Conservation (phyloP, 108 stramenopile species). For the Discostella stelligeroides region DNA sequence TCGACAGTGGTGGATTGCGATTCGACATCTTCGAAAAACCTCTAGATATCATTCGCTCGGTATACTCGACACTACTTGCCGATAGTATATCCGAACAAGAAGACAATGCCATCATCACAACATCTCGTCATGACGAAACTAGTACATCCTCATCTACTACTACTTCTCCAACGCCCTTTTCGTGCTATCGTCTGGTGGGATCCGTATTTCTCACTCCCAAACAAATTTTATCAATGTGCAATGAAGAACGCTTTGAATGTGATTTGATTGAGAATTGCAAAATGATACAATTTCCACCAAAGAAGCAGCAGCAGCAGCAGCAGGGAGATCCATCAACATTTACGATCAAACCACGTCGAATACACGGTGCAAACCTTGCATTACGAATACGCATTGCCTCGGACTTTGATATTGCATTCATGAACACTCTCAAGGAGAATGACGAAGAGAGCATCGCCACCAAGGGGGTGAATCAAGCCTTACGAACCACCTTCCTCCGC, state of each 20-base stretch:
- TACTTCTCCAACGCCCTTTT: constrained; percentile 5
- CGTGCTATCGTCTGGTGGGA: constrained; percentile 49
- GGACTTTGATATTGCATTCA: constrained; percentile 51
- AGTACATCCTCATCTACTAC: background rate
- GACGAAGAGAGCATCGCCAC: background rate
- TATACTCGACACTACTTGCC: constrained; percentile 17
- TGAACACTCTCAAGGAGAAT: constrained; percentile 22
- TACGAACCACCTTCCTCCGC: background rate
- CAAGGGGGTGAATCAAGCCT: background rate
- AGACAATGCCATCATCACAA: constrained; percentile 28
- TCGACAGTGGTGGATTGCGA: constrained; percentile 29
- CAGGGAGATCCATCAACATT: constrained; percentile 1
- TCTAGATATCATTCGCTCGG: constrained; percentile 24
- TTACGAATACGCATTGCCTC: constrained; percentile 65
- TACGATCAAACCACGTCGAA: background rate
- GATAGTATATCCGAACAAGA: constrained; percentile 25
- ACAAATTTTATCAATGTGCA: constrained; percentile 56
- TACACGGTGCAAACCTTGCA: constrained; percentile 52
- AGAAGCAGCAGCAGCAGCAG: background rate
- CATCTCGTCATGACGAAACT: constrained; percentile 2
- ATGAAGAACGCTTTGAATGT: constrained; percentile 62
- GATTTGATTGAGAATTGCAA: constrained; percentile 47
- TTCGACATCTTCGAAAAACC: constrained; percentile 48
- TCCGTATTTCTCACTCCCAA: constrained; percentile 44
- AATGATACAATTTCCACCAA: constrained; percentile 6